Evolutionary conservation across 2,329 filamentous ascomycete genomes (phyloP).

Genomic region (Fusarium sp.): DNA sequence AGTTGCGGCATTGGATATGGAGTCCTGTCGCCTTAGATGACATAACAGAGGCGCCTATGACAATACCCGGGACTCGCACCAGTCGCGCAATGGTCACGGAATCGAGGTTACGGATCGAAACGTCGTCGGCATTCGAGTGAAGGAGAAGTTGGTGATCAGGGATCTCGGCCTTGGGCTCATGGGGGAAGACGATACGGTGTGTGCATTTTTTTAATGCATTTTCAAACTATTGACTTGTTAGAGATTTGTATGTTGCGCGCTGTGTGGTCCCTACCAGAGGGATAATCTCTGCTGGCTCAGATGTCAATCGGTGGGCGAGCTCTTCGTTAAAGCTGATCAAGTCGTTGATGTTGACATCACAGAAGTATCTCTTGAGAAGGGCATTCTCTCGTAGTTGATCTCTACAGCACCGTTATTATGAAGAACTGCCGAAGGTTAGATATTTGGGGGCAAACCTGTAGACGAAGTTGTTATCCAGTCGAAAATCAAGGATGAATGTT

Average conservation of each 20-base stretch:
- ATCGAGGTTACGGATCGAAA: slow-evolving; percentile 93
- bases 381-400: slow-evolving; percentile 97
- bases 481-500: slow-evolving; percentile 92
- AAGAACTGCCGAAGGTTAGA: background rate
- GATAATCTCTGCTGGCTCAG: slow-evolving; percentile 91
- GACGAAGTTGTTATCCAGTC: slow-evolving; percentile 92
- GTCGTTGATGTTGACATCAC: slow-evolving; percentile 95
- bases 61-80: slow-evolving; percentile 96
- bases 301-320: slow-evolving; percentile 87
- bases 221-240: slow-evolving; percentile 75
- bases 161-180: slow-evolving; percentile 72
- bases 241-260: background rate
- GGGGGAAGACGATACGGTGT: slow-evolving; percentile 90
- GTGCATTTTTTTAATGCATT: slow-evolving; percentile 89
- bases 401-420: slow-evolving; percentile 58
- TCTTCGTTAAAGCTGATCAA: slow-evolving; percentile 97
- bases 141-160: slow-evolving; percentile 95
- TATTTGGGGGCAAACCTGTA: slow-evolving; percentile 74
- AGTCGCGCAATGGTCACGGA: slow-evolving; percentile 92
- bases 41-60: slow-evolving; percentile 96
- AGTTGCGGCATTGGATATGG: slow-evolving; percentile 88
- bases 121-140: slow-evolving; percentile 89
- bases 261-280: slow-evolving; percentile 72
- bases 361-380: slow-evolving; percentile 91
- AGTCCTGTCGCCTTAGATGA: slow-evolving; percentile 93